phyloP scores from a whole-genome alignment of 768 basidiomycete genomes.

The Lactifluus piperatus region DNA sequence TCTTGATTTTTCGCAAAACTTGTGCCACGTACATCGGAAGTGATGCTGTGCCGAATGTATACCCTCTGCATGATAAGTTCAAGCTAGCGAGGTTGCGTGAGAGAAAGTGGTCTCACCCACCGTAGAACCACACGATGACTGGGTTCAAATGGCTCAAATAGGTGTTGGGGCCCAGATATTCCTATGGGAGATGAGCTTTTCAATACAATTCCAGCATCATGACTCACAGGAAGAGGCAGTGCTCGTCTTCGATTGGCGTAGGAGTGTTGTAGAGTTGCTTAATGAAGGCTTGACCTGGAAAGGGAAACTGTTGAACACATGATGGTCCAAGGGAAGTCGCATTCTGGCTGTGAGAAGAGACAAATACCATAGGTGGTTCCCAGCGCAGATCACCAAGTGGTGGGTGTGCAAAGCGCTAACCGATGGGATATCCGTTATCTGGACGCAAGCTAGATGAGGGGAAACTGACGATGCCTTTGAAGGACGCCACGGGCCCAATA shows the following conservation, averaged over 20 bases:
- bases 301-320: slow-evolving; percentile 9
- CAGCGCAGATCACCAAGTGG: slow-evolving; percentile 6
- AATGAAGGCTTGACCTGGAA: neutral
- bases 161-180: slow-evolving; percentile 11
- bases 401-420: slow-evolving; percentile 9
- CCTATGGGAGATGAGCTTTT: neutral
- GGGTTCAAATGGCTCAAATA: neutral
- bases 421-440: neutral
- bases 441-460: neutral
- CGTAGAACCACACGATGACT: slow-evolving; percentile 13
- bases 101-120: slow-evolving; percentile 1
- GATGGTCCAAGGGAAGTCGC: slow-evolving; percentile 8
- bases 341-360: neutral
- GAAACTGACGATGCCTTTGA: slow-evolving; percentile 11
- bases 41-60: neutral
- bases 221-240: slow-evolving; percentile 11
- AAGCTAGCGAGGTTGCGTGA: neutral
- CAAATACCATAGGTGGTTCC: slow-evolving; percentile 2
- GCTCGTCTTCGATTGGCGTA: neutral
- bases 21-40: slow-evolving; percentile 4
- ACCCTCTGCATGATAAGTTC: neutral
- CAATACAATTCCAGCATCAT: neutral
- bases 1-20: slow-evolving; percentile 13
- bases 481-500: slow-evolving; percentile 1
- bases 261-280: neutral